Conservation (phyloP, 148 eudicot genomes). For the Heliosperma pusillum region DNA sequence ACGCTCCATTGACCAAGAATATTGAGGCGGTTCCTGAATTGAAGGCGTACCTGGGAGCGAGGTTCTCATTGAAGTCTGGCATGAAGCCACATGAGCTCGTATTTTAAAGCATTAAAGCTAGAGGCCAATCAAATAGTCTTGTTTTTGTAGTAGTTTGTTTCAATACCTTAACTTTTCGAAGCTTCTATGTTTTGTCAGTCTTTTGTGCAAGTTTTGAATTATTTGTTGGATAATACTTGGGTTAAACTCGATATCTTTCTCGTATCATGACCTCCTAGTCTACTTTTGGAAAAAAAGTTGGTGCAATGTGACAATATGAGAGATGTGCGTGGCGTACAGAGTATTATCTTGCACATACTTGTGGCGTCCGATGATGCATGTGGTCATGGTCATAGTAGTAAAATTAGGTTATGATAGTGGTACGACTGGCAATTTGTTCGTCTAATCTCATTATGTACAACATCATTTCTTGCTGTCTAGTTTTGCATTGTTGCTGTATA, state of each 20-base stretch:
- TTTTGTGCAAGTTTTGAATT: background rate
- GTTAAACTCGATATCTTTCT: background rate
- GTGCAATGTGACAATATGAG: too few relatives aligned
- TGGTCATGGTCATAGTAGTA: too few relatives aligned
- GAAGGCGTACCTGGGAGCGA: slow-evolving; percentile 51
- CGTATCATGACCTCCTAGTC: background rate
- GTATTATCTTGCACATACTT: too few relatives aligned
- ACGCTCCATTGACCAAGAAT: slow-evolving; percentile 36
- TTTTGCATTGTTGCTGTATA: too few relatives aligned
- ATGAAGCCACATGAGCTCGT: slow-evolving; percentile 69
- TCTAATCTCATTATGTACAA: too few relatives aligned
- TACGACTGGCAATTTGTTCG: too few relatives aligned
- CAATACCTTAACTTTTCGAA: background rate
- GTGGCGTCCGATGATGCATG: too few relatives aligned
- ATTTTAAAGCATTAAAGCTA: slow-evolving; percentile 29
- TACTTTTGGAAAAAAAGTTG: too few relatives aligned
- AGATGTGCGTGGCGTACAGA: too few relatives aligned
- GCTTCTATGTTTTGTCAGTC: too few relatives aligned
- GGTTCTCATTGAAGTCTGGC: slow-evolving; percentile 54
- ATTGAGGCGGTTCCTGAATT: slow-evolving; percentile 47
- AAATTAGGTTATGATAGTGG: too few relatives aligned
- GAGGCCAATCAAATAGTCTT: background rate
- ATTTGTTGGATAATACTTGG: background rate
- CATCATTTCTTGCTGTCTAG: too few relatives aligned
- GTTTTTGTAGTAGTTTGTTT: background rate